phyloP scores from a whole-genome alignment of 1,139 yeast species.

The Magnusiomyces sp. region DNA sequence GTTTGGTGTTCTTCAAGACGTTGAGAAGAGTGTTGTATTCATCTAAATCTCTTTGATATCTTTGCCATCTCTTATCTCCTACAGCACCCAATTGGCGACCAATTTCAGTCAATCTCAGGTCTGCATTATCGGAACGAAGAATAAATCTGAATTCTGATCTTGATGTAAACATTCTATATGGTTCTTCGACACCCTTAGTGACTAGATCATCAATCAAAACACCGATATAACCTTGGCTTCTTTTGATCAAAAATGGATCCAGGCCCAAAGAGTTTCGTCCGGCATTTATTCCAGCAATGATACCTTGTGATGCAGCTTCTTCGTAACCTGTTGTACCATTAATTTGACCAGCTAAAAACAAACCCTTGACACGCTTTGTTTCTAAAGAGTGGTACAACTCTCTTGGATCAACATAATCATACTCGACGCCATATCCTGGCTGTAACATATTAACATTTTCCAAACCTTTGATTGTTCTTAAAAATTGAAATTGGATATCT shows the following conservation, averaged over 20 bases:
- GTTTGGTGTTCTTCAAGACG: constrained; percentile 39
- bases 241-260: constrained; percentile 46
- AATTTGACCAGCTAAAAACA: constrained; percentile 91
- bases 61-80: constrained; percentile 47
- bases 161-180: constrained; percentile 96
- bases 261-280: constrained; percentile 41
- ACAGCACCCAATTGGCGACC: constrained; percentile 69
- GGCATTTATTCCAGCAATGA: constrained; percentile 93
- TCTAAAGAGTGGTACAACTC: constrained; percentile 73
- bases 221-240: constrained; percentile 87
- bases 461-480: constrained; percentile 76
- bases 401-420: constrained; percentile 91
- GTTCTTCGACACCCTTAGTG: constrained; percentile 94
- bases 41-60: constrained; percentile 40
- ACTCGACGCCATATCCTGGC: constrained; percentile 98
- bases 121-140: constrained; percentile 92
- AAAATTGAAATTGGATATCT: constrained; percentile 71
- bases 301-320: constrained; percentile 97
- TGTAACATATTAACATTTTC: constrained; percentile 81
- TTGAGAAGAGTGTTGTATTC: constrained; percentile 40
- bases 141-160: constrained; percentile 88
- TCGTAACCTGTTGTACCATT: constrained; percentile 99
- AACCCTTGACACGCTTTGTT: constrained; percentile 69
- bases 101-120: constrained; percentile 60
- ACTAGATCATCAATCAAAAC: constrained; percentile 89